Base-by-base conservation (phyloP, 2,329 filamentous ascomycete genomes). In the Amphichorda felina region DNA sequence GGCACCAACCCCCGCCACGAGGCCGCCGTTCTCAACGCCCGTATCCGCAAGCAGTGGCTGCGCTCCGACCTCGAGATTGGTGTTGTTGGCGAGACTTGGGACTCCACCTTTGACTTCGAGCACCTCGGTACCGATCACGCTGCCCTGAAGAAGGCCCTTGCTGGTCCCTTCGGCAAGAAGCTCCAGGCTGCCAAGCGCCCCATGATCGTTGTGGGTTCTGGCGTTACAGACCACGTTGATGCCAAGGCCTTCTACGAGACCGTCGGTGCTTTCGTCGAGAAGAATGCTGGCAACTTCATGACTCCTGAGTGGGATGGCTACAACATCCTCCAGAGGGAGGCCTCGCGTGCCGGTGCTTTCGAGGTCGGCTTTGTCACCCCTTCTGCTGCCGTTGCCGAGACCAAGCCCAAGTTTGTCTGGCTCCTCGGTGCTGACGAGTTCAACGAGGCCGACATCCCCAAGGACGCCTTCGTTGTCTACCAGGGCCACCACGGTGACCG, bases 31-130 rank as follows among this genome's bases (percentile, higher is more conserved):
- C 73, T 98, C 30, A 98, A 98, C 54, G 88, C 89, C 44, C 84
- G 91, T 46, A 98, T 98, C 54, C 77, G 91, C 52, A 98, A 98
- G 70, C 88, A 95, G 60, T 98, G 89, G 83, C 70, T 98, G 47
- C 81, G 88, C 47, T 95, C 91, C 25, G 88, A 96, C 48, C 76
- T 98, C 17, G 82, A 96, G 58, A 77, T 98, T 49, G 91, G 82
- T 44, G 75, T 95, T 40, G 79, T 98, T 46, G 91, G 91, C 44
- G 83, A 95, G 65, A 64, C 79, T 27, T 98, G 89, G 59, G 78
- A 94, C 33, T 94, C 88, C 38, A 98, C 88, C 22, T 98, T 96
- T 53, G 88, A 94, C 49, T 94, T 89, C 51, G 80, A 94, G 61
- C 85, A 95, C 54, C 75, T 96, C 28, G 91, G 91, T 45, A 66